These are phyloP conservation scores for Diutina catenulata DNA, from an alignment of 1,139 yeast species.

Conservation along the genomic window DNA sequence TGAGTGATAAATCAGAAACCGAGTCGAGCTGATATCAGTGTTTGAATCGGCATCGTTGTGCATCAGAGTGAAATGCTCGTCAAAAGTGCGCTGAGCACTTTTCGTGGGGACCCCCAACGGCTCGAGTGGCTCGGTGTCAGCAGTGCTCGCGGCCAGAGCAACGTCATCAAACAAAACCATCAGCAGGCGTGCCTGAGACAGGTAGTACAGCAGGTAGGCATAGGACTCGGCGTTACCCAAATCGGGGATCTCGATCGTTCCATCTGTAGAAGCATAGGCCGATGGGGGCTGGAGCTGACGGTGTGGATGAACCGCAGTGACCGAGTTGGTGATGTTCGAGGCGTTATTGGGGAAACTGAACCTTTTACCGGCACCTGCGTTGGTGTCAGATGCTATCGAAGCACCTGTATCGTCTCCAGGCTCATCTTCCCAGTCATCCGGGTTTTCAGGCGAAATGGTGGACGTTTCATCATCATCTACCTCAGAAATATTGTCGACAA, in stretches of 20 bases:
- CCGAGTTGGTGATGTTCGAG: not conserved
- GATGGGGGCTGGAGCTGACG: not conserved
- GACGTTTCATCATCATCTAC: not conserved
- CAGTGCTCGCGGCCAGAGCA: not conserved
- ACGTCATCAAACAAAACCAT: constrained; percentile 4
- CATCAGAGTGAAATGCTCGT: not conserved
- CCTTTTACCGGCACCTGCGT: not conserved
- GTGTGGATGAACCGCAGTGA: not conserved
- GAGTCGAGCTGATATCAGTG: not conserved
- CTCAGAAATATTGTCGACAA: not conserved
- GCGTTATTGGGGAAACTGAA: not conserved
- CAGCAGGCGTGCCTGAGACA: not conserved
- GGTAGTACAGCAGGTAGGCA: too few relatives aligned
- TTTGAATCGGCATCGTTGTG: constrained; percentile 3
- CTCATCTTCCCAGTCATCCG: not conserved
- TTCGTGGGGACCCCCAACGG: not conserved
- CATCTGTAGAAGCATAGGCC: not conserved
- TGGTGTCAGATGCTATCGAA: not conserved
- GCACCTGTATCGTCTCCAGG: not conserved
- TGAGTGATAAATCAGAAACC: constrained; percentile 1
- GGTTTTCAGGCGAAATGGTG: not conserved
- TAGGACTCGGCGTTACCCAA: not conserved
- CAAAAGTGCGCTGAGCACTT: not conserved
- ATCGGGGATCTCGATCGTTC: constrained; percentile 4
- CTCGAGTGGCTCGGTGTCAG: not conserved